phyloP scores from a whole-genome alignment of 139 green algal genomes.

The Closterium sp. region DNA sequence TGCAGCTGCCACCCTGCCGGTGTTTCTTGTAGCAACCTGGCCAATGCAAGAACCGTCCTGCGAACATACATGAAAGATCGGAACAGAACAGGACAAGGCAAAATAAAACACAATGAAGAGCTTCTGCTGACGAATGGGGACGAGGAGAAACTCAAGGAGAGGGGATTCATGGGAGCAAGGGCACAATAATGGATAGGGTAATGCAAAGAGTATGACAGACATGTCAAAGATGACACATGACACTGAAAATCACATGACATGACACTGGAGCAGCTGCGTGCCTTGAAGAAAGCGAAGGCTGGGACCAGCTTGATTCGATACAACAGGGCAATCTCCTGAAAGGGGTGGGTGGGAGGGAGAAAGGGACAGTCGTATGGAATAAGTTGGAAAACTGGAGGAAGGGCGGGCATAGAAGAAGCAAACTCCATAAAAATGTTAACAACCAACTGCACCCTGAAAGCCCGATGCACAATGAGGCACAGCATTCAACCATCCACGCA shows the following conservation, averaged over 20 bases:
- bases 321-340: not conserved
- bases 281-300: not conserved
- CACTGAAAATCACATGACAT: not conserved
- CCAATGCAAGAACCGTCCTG: not conserved
- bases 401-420: not conserved
- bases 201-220: not conserved
- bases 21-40: not conserved
- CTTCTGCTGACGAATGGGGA: not conserved
- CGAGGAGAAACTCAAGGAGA: not conserved
- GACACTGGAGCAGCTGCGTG: not conserved
- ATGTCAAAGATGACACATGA: not conserved
- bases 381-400: not conserved
- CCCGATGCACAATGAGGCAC: not conserved
- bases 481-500: not conserved
- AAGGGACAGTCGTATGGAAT: not conserved
- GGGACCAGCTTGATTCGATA: not conserved
- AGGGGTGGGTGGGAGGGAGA: not conserved
- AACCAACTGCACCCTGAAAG: not conserved
- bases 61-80: not conserved
- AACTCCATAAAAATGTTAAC: not conserved
- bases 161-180: not conserved
- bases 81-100: not conserved
- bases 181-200: not conserved
- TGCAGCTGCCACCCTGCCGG: not conserved
- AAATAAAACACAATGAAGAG: not conserved